phyloP scores from a whole-genome alignment of 2,329 filamentous ascomycete species.

The Chaetomium strumarium region DNA sequence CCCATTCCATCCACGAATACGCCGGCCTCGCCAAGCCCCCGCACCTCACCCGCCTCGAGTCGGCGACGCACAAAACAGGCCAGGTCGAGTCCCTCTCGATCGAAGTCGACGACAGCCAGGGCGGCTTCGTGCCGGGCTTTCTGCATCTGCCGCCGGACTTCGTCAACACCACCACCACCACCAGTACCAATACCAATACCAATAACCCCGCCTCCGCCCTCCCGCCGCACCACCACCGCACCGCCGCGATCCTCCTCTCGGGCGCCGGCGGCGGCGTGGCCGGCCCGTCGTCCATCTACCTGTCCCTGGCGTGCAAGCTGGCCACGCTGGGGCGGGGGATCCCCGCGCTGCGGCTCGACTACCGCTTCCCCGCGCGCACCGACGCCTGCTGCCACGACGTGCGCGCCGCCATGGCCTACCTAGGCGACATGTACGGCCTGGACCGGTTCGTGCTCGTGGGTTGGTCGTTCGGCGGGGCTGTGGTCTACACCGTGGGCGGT shows the following conservation, averaged over 20 bases:
- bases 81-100: constrained; percentile 16
- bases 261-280: constrained; percentile 15
- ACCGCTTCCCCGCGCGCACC: constrained; percentile 25
- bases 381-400: constrained; percentile 34
- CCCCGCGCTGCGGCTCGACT: constrained; percentile 37
- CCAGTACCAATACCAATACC: constrained; percentile 31
- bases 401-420: constrained; percentile 32
- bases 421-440: constrained; percentile 28
- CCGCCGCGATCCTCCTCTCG: constrained; percentile 25
- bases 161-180: constrained; percentile 4
- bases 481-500: constrained; percentile 34
- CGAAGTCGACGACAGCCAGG: constrained; percentile 14
- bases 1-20: constrained; percentile 17
- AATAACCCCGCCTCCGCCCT: background rate
- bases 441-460: constrained; percentile 36
- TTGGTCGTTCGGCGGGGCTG: constrained; percentile 39
- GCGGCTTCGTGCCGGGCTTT: constrained; percentile 26
- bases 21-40: constrained; percentile 10
- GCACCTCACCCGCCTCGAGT: constrained; percentile 16
- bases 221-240: constrained; percentile 16
- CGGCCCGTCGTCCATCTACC: constrained; percentile 34
- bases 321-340: constrained; percentile 31
- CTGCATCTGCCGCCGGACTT: constrained; percentile 31
- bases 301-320: constrained; percentile 36
- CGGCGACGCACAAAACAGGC: constrained; percentile 6